Evolutionary conservation across 1,284 basidiomycete genomes (phyloP), one percentile per base, ranked within the genome.

Genomic region (Trametes versicolor): DNA sequence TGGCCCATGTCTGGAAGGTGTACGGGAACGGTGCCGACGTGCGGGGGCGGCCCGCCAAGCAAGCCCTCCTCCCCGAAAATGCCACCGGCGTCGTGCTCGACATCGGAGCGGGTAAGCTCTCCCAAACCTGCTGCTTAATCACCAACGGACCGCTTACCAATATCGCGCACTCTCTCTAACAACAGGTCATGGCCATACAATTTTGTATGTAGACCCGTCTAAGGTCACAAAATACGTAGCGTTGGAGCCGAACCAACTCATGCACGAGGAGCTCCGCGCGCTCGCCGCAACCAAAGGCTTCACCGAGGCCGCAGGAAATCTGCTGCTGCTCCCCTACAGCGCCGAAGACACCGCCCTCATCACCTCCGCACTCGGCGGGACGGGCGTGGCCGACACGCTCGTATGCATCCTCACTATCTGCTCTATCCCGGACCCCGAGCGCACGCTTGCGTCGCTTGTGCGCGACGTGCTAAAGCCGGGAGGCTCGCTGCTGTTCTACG

Each of bases 21-120:
- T 87, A 86, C 67, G 87, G 83, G 1, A 65, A 81, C n/a, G 80
- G 80, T 0, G 75, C 83, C 0, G 88, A 92, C 66, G 78, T 81
- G 60, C 77, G 73, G 53, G 75, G 74, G 0, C 76, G 78, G 15
- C 68, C 75, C 0, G 72, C 79, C 0, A 92, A 91, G 75, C 67
- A 77, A 12, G 63, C 64, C 0, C 79, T 93, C 54, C 82, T 92
- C 55, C 80, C 82, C 0, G 78, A 80, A 0, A 76, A 88, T 69
- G 88, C 90, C 2, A 70, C 76, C 15, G 91, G 91, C 2, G 78
- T 85, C 2, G 87, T 93, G 1, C 79, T 93, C 25, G 91, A 92
- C 69, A 69, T 92, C 36, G 91, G 91, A n/a, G 90, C 91, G 75
- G 91, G 90, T 87, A 56, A 4, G 39, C 39, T 12, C 13, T 19